A percentile compares a stretch with the other conserved stretches of the same genome.
Conservation (phyloP, 352 stramenopile species). For the Phytophthora cajani region DNA sequence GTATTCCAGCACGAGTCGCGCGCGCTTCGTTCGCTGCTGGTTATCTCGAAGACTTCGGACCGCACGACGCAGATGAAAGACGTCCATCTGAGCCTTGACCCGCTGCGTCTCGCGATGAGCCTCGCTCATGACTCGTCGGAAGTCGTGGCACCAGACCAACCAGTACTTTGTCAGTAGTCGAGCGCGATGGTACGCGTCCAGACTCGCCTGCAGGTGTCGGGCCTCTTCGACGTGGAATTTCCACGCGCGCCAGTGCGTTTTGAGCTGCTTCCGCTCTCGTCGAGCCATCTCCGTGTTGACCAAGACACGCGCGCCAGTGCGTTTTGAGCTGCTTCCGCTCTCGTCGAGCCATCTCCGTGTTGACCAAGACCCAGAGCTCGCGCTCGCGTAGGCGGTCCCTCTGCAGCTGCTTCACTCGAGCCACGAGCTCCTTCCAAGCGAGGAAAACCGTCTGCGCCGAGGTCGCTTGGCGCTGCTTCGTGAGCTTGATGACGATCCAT, state of each 20-base stretch:
- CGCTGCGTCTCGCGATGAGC: background rate
- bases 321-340: slow-evolving; percentile 47
- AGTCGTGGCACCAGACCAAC: slow-evolving; percentile 67
- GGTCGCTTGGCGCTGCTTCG: slow-evolving; percentile 4
- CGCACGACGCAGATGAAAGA: slow-evolving; percentile 25
- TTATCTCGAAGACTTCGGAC: slow-evolving; percentile 8
- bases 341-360: slow-evolving; percentile 52
- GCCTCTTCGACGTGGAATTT: slow-evolving; percentile 41
- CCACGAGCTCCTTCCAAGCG: slow-evolving; percentile 53
- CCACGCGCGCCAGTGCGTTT: slow-evolving; percentile 60
- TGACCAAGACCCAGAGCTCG: slow-evolving; percentile 64
- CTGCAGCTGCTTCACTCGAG: slow-evolving; percentile 52
- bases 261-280: slow-evolving; percentile 45
- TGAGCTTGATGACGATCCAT: slow-evolving; percentile 32
- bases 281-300: slow-evolving; percentile 61
- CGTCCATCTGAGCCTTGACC: slow-evolving; percentile 9
- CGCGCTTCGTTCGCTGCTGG: slow-evolving; percentile 32
- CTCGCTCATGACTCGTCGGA: slow-evolving; percentile 19
- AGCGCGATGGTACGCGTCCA: slow-evolving; percentile 54
- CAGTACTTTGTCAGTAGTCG: slow-evolving; percentile 68
- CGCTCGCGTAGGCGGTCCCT: slow-evolving; percentile 55
- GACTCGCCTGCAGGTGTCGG: slow-evolving; percentile 50
- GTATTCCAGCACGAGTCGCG: slow-evolving; percentile 46
- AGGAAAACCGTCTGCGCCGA: slow-evolving; percentile 23
- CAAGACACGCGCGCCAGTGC: slow-evolving; percentile 63